Base-by-base conservation (phyloP, 345 rosid species). In the Euphorbia peplus region DNA sequence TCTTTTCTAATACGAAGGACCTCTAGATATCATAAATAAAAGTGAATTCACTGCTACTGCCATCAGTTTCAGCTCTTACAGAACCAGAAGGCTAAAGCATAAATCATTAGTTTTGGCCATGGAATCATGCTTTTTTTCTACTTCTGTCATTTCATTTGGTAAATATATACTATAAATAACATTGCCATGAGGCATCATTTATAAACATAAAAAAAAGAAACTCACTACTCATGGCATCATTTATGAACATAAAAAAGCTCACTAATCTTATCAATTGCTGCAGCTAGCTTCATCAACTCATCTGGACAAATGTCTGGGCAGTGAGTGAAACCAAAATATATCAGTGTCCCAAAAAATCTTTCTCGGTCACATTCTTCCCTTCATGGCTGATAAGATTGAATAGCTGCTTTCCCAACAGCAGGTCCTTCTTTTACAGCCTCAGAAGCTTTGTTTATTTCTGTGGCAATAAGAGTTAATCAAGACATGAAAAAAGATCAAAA, bases 271-370 rank as follows among this genome's bases (percentile, higher is more conserved):
- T 95, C 98, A 64, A 95, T 48, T 51, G 96, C 90, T 42, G 90
- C 87, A 66, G 85, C 90, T 67, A 95, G 76, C 81, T 95, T 92
- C 74, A 74, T 84, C 53, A 95, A 87, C 85, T 95, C 99, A 53
- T 90, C 97, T 15, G 98, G 99, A 75, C 98, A 95, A 63, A 95
- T 95, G 77, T 95, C 99, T 14, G 99, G 98, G 80, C 99, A 95
- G 76, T 90, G 98, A 73, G 98, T 92, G 82, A 91, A 95, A 55
- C 98, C 99, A 82, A 95, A 95, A 83, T 95, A 95, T 53, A 95
- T 69, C 54, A 92, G 37, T 25, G 84, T 86, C 99, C 99, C 80
- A 79, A 18, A 61, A 95, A 87, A 80, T 88, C 86, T 72, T 87
- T 85, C 76, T 92, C 99, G 14, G 92, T 88, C 44, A 87, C 87